A percentile compares a stretch with the other conserved stretches of the same genome.
Evolutionary conservation across 1,284 basidiomycete genomes (phyloP).

Genomic region (Gymnopus androsaceus): DNA sequence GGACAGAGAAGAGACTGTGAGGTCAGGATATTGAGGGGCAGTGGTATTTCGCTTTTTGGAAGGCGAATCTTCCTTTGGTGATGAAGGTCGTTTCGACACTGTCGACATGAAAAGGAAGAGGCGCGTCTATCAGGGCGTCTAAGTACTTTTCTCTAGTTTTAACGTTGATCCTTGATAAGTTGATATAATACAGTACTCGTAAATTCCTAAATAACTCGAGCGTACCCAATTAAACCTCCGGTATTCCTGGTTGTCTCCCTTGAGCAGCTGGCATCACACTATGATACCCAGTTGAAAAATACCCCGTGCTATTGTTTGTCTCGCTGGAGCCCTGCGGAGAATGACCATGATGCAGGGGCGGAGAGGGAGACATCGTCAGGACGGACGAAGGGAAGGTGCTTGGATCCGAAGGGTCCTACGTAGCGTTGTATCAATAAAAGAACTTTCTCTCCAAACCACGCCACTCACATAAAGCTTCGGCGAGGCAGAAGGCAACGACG

Average conservation of each 20-base stretch:
- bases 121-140: too few relatives aligned
- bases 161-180: too few relatives aligned
- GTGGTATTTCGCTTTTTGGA: too few relatives aligned
- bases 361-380: neutral
- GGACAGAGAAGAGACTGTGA: too few relatives aligned
- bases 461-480: constrained; percentile 2
- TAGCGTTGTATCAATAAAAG: neutral
- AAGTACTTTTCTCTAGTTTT: too few relatives aligned
- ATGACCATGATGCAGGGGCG: neutral
- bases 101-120: too few relatives aligned
- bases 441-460: too few relatives aligned
- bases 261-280: neutral
- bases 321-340: constrained; percentile 1
- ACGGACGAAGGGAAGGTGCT: neutral
- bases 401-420: constrained; percentile 3
- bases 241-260: neutral
- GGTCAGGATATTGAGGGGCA: too few relatives aligned
- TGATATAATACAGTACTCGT: too few relatives aligned
- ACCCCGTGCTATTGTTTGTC: neutral
- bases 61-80: too few relatives aligned
- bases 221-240: neutral
- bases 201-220: neutral
- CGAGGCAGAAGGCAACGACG: neutral
- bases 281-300: neutral
- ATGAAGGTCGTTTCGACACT: too few relatives aligned